Evolutionary conservation across 2,329 filamentous ascomycete species (phyloP), one percentile per base, ranked within the genome.

Genomic region (Colletotrichum sp.): DNA sequence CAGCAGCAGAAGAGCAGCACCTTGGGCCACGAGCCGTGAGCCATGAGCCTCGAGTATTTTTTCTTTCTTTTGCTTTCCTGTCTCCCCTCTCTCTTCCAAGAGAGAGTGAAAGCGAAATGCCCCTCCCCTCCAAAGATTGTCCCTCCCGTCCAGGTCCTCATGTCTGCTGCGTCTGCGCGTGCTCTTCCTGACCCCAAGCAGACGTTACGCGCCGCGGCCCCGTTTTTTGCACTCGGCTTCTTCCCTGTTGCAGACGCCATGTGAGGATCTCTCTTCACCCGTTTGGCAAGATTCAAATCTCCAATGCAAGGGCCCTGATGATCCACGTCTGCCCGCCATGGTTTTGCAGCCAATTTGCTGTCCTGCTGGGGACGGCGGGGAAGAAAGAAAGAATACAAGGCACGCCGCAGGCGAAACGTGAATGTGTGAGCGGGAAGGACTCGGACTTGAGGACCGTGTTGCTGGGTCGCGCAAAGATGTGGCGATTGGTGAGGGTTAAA

Each of bases 221-320:
- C 61, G 52, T 39, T 55, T 34, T 66, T 52, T 52, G 48, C 48
- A 66, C 67, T 68, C 22, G 60, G 48, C 60, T 27, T 64, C n/a
- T 32, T 22, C 67, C 60, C 52, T 71, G 70, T 55, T 62, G 34
- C 52, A 66, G 64, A 66, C 34, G 43, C 62, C 25, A 55, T 65
- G 30, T 43, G 36, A 74, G 28, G 34, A 60, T 60, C 58, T 39
- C 60, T 65, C 43, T 32, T 25, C 18, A 32, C 28, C n/a, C 32
- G 36, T 48, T 48, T 74, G 60, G 61, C 48, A 52, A 66, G 34
- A 71, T 71, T 71, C 39, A 25, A 56, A 22, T 48, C 48, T 43
- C 36, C 52, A 55, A 71, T 71, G 68, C 72, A 71, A 75, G 68
- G 71, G 72, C 69, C 56, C 32, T 25, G n/a, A 61, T 66, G 62